phyloP scores from a whole-genome alignment of 2,329 filamentous ascomycete genomes.

The Colletotrichum tropicale region DNA sequence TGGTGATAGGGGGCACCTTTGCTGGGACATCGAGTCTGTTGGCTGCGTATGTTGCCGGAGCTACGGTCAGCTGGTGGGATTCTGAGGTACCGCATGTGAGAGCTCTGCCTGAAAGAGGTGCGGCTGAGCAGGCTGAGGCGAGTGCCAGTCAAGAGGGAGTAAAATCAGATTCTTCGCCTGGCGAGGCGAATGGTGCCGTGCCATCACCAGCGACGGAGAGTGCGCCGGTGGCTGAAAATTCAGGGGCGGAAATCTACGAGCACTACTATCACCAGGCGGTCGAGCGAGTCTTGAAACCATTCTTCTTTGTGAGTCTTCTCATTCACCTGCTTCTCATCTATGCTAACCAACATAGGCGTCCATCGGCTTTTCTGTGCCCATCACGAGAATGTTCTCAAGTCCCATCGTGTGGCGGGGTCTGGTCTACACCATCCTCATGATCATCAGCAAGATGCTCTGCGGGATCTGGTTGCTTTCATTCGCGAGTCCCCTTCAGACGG shows the following conservation, averaged over 20 bases:
- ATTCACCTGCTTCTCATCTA: not conserved
- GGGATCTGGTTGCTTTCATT: conserved; percentile 61
- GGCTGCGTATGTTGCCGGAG: conserved; percentile 67
- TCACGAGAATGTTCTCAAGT: conserved; percentile 70
- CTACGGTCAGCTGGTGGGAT: conserved; percentile 65
- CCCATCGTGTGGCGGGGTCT: conserved; percentile 73
- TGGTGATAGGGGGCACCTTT: conserved; percentile 58
- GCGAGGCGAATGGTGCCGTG: not conserved
- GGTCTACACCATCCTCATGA: conserved; percentile 75
- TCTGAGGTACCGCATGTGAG: conserved; percentile 31
- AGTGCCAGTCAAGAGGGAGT: not conserved
- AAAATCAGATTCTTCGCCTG: not conserved
- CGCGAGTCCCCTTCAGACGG: conserved; percentile 17
- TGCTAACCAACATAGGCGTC: conserved; percentile 44
- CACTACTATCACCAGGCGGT: conserved; percentile 43
- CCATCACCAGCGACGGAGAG: not conserved
- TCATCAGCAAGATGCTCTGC: conserved; percentile 63
- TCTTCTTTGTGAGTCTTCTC: conserved; percentile 68
- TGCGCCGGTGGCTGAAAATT: not conserved
- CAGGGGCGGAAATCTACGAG: conserved; percentile 34
- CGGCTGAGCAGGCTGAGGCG: not conserved
- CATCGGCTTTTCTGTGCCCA: conserved; percentile 80
- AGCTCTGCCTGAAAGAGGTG: not conserved
- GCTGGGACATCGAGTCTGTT: conserved; percentile 68
- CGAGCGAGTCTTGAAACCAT: conserved; percentile 64